A percentile compares a stretch with the other conserved stretches of the same genome.
Evolutionary conservation across 805 yeast genomes (phyloP).

Genomic region (Komagataella kurtzmanii): DNA sequence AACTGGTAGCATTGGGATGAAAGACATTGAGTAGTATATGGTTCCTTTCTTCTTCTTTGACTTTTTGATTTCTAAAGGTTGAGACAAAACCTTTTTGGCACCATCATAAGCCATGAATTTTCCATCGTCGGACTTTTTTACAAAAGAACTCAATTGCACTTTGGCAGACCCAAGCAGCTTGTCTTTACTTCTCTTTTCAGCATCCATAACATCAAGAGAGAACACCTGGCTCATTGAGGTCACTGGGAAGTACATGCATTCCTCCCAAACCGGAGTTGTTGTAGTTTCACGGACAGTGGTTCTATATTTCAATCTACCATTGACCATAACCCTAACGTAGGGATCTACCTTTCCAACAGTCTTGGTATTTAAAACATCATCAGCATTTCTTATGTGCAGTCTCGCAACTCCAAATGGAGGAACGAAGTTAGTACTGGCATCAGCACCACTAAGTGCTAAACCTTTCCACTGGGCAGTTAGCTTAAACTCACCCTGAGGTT

Average conservation of each 20-base stretch:
- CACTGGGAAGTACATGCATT: constrained; percentile 47
- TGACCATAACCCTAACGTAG: constrained; percentile 43
- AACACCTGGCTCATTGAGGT: constrained; percentile 46
- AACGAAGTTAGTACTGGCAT: constrained; percentile 26
- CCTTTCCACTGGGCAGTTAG: constrained; percentile 62
- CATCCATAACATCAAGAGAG: constrained; percentile 49
- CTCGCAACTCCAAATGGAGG: constrained; percentile 60
- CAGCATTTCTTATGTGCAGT: constrained; percentile 41
- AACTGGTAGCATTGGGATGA: constrained; percentile 53
- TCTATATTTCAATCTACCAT: constrained; percentile 42
- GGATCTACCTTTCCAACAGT: constrained; percentile 69
- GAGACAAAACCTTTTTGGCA: constrained; percentile 24
- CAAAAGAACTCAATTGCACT: constrained; percentile 32
- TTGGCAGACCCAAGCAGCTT: constrained; percentile 48
- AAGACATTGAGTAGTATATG: constrained; percentile 42
- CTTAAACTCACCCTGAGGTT: constrained; percentile 41
- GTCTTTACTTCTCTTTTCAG: constrained; percentile 49
- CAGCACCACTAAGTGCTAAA: constrained; percentile 37
- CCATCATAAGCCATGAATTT: constrained; percentile 38
- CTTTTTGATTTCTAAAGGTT: constrained; percentile 12
- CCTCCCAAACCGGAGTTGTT: constrained; percentile 44
- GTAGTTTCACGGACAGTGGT: constrained; percentile 42
- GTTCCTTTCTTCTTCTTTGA: constrained; percentile 31
- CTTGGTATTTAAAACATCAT: constrained; percentile 40
- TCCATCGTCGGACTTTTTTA: constrained; percentile 34